Evolutionary conservation across 768 basidiomycete species (phyloP).

Genomic region (Phallus indusiatus): DNA sequence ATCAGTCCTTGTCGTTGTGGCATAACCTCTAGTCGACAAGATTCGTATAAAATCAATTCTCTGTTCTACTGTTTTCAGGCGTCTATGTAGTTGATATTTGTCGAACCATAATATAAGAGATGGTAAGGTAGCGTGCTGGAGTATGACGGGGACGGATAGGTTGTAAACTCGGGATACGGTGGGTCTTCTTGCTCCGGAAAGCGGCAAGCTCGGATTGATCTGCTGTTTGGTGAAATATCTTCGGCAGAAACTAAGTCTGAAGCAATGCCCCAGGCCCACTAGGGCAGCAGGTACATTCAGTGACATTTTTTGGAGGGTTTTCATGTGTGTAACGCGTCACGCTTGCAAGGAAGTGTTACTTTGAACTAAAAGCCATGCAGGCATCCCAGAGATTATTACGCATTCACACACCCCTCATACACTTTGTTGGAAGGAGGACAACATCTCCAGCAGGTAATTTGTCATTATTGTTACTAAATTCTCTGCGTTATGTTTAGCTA

Average conservation of each 20-base stretch:
- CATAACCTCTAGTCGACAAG: neutral
- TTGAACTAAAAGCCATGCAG: neutral
- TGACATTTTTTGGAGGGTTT: too few relatives aligned
- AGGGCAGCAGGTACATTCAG: neutral
- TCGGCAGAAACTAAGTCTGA: neutral
- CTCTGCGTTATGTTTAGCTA: neutral
- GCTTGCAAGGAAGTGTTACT: too few relatives aligned
- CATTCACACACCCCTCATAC: conserved; percentile 51
- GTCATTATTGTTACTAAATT: neutral
- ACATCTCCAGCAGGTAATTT: conserved; percentile 33
- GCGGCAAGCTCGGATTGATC: neutral
- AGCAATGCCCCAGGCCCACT: neutral
- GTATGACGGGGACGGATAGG: neutral
- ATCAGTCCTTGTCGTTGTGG: neutral
- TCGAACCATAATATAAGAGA: neutral
- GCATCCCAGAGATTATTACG: conserved; percentile 12
- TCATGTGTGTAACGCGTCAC: too few relatives aligned
- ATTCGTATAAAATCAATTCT: neutral
- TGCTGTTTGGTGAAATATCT: neutral
- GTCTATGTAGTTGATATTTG: neutral
- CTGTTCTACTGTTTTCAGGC: neutral
- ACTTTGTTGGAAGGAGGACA: conserved; percentile 49
- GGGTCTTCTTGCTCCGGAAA: neutral
- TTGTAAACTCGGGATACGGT: neutral
- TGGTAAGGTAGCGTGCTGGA: neutral